Evolutionary conservation across 768 basidiomycete genomes (phyloP).

Genomic region (Serendipita sp.): DNA sequence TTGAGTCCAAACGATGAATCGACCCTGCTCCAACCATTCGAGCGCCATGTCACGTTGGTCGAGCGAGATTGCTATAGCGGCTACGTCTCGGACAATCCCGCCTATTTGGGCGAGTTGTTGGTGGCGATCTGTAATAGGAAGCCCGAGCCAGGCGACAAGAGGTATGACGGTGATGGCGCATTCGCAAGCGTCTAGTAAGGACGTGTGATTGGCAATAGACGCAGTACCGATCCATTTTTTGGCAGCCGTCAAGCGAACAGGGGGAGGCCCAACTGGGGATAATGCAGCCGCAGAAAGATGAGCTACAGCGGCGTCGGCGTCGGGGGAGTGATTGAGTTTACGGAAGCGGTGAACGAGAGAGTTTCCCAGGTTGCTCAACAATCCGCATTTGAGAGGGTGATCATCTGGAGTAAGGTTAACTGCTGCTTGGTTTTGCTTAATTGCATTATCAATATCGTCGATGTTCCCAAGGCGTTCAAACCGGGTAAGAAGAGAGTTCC

Average conservation of each 20-base stretch:
- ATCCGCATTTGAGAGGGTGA: neutral
- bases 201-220: neutral
- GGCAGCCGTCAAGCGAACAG: neutral
- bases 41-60: constrained; percentile 11
- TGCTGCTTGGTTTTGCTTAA: neutral
- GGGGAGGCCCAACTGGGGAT: neutral
- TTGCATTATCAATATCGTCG: neutral
- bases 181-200: neutral
- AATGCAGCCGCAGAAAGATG: neutral
- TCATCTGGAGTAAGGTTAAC: neutral
- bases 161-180: neutral
- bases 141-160: neutral
- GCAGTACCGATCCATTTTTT: neutral
- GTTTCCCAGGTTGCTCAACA: neutral
- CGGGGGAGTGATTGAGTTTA: neutral
- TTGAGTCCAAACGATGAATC: constrained; percentile 17
- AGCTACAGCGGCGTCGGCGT: neutral
- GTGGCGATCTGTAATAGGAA: neutral
- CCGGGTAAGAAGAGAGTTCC: neutral
- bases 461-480: neutral
- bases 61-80: neutral
- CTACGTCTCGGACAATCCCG: neutral
- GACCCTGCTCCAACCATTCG: constrained; percentile 19
- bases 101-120: neutral
- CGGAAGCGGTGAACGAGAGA: neutral